Evolutionary conservation across 2,329 filamentous ascomycete species (phyloP), one percentile per base, ranked within the genome.

Genomic region (Hypomyces rosellus): DNA sequence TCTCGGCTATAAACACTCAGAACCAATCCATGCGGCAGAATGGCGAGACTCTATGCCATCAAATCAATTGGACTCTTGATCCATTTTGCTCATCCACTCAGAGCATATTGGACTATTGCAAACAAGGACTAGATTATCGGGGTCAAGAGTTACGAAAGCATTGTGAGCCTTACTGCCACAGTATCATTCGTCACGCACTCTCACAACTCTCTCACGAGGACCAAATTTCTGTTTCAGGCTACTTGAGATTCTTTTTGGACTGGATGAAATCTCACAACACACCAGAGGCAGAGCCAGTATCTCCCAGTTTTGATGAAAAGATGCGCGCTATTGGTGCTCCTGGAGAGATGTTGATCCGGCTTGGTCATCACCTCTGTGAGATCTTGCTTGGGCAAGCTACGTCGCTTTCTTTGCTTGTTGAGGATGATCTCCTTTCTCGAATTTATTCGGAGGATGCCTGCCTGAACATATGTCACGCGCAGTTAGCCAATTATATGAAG

Each of bases 401-500:
- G 5, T 36, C 33, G 13, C 9, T 41, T 15, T 38, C 42, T 34
- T 8, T 50, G 7, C 39, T 51, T 4, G 9, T 41, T 11, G 42
- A 49, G 11, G 20, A 30, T n/a, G 43, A 38, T 25, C 42, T 46
- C 11, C 37, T 45, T n/a, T 39, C 36, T 16, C 33, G 37, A 20
- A 15, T 53, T 36, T 43, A 44, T 5, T 45, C 20, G 11, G 48
- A 53, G 22, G 48, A 53, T 9, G 48, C 48, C 20, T 45, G 49
- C 16, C 50, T 51, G 15, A 38, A 39, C 12, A 46, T 45, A 43
- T 53, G 51, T 8, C 45, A 51, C 33, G 18, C 20, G n/a, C 52
- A 48, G 15, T 33, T 54, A 5, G 52, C 49, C 18, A 41, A 54
- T 8, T 54, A 54, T 40, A 37, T 54, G n/a, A 54, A 42, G 30